Evolutionary conservation across 2,329 filamentous ascomycete genomes (phyloP).

Genomic region (Botryotinia calthae): DNA sequence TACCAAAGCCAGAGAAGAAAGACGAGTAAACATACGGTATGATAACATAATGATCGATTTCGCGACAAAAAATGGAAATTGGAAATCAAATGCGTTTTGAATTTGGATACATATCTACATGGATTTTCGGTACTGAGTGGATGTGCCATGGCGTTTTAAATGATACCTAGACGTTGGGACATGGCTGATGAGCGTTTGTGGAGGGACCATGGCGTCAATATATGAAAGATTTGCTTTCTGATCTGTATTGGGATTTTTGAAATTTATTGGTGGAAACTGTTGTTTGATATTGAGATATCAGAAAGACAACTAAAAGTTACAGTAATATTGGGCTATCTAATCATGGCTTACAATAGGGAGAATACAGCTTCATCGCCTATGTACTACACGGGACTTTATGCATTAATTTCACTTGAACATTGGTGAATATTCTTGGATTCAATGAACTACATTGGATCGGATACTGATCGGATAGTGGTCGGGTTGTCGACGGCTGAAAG

Average conservation of each 20-base stretch:
- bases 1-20: constrained; percentile 59
- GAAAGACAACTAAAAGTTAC: neutral
- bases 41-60: neutral
- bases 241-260: neutral
- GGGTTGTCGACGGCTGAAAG: neutral
- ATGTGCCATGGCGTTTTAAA: constrained; percentile 32
- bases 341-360: neutral
- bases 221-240: neutral
- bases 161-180: constrained; percentile 29
- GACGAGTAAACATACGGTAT: constrained; percentile 47
- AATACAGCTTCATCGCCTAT: neutral
- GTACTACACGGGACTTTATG: neutral
- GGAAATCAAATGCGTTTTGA: neutral
- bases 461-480: constrained; percentile 1
- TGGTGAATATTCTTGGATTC: too few relatives aligned
- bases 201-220: constrained; percentile 26
- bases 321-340: neutral
- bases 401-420: neutral
- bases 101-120: constrained; percentile 6
- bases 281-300: neutral
- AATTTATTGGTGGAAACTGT: neutral
- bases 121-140: constrained; percentile 20
- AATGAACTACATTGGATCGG: neutral
- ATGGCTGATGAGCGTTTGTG: constrained; percentile 26
- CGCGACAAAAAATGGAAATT: neutral